phyloP scores from a whole-genome alignment of 352 stramenopile species.

The Globisporangium abappressorium region DNA sequence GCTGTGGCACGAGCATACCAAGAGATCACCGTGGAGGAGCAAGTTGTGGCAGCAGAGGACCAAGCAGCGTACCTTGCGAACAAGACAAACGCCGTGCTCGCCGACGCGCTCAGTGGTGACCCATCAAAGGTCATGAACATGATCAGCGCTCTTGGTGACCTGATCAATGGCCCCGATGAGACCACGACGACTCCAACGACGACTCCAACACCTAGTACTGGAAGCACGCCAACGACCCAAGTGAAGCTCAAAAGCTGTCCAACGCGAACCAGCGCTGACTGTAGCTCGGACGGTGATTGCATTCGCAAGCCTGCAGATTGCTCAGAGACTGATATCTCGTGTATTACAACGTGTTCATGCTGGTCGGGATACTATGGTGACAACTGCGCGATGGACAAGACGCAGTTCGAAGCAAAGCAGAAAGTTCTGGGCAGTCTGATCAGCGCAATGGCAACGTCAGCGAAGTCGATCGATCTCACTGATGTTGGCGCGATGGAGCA shows the following conservation, averaged over 20 bases:
- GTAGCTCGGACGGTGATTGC: constrained; percentile 46
- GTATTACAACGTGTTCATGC: constrained; percentile 49
- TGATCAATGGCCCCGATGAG: constrained; percentile 54
- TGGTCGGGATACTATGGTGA: constrained; percentile 47
- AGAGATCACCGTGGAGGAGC: constrained; percentile 50
- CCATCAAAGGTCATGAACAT: constrained; percentile 57
- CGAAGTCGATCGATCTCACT: constrained; percentile 41
- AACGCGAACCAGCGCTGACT: constrained; percentile 35
- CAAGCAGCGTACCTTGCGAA: constrained; percentile 52
- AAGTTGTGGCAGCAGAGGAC: constrained; percentile 35
- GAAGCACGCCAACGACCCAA: constrained; percentile 15
- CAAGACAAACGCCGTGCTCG: constrained; percentile 50
- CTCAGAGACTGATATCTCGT: constrained; percentile 46
- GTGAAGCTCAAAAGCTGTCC: constrained; percentile 51
- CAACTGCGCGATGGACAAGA: constrained; percentile 53
- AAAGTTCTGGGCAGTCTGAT: constrained; percentile 48
- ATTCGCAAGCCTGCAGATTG: constrained; percentile 40
- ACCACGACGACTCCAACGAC: constrained; percentile 17
- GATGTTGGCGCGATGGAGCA: constrained; percentile 59
- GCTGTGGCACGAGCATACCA: constrained; percentile 42
- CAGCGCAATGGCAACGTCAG: constrained; percentile 51
- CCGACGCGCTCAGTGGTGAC: constrained; percentile 47
- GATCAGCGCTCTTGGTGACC: constrained; percentile 60
- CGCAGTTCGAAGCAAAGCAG: constrained; percentile 51
- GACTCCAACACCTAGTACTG: constrained; percentile 15